phyloP scores from a whole-genome alignment of 768 basidiomycete species.

The Jaapia argillacea region DNA sequence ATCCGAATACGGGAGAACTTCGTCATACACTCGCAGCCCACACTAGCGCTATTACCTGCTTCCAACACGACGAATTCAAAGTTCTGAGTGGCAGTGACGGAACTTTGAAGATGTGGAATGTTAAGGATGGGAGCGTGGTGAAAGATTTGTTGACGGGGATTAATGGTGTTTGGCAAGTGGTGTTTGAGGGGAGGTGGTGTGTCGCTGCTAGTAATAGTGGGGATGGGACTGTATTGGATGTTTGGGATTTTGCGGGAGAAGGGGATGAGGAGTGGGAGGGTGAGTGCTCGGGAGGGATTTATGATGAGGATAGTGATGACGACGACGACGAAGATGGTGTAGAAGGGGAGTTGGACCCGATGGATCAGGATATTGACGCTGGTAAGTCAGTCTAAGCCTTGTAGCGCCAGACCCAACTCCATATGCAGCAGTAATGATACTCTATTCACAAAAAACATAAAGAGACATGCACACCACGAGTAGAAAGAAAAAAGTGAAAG shows the following conservation, averaged over 20 bases:
- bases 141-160: slow-evolving; percentile 87
- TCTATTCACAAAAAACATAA: too few species aligned
- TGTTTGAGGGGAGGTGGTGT: slow-evolving; percentile 89
- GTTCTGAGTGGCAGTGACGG: slow-evolving; percentile 94
- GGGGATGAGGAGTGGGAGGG: slow-evolving; percentile 74
- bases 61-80: slow-evolving; percentile 97
- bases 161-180: slow-evolving; percentile 95
- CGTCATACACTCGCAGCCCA: slow-evolving; percentile 82
- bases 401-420: too few species aligned
- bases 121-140: slow-evolving; percentile 75
- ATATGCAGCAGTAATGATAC: too few species aligned
- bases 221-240: slow-evolving; percentile 71
- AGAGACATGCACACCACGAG: too few species aligned
- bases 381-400: too few species aligned
- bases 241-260: slow-evolving; percentile 82
- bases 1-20: slow-evolving; percentile 74
- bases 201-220: slow-evolving; percentile 86
- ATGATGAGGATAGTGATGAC: slow-evolving; percentile 57
- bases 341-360: slow-evolving; percentile 63
- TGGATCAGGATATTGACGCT: slow-evolving; percentile 55
- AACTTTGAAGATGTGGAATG: slow-evolving; percentile 96
- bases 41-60: slow-evolving; percentile 97
- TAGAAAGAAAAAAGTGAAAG: too few species aligned
- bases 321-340: slow-evolving; percentile 48
- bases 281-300: slow-evolving; percentile 64